A percentile compares a stretch with the other conserved stretches of the same genome.
phyloP scores from a whole-genome alignment of 2,329 filamentous ascomycete species.

The Dactylonectria estremocensis region DNA sequence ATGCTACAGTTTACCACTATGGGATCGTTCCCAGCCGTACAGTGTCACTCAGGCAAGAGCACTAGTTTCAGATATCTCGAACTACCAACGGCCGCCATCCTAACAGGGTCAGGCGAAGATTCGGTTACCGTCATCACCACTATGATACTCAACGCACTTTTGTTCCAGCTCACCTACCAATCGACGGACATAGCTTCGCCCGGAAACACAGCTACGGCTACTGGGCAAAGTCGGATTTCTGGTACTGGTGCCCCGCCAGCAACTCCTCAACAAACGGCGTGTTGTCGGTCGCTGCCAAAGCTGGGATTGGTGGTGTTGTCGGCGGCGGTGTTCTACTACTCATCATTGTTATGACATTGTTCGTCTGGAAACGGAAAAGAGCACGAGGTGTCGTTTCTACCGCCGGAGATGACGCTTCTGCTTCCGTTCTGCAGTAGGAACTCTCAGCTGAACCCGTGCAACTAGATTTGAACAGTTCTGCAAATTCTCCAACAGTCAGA shows the following conservation, averaged over 20 bases:
- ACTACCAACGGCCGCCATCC: constrained; percentile 28
- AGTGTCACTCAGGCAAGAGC: constrained; percentile 41
- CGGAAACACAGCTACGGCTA: neutral
- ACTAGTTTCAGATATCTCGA: constrained; percentile 33
- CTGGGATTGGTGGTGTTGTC: constrained; percentile 35
- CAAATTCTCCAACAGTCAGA: neutral
- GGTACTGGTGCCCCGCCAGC: neutral
- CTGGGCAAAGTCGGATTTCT: neutral
- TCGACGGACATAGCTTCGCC: constrained; percentile 38
- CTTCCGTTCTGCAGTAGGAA: neutral
- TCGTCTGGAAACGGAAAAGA: constrained; percentile 8
- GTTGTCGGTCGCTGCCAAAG: constrained; percentile 36
- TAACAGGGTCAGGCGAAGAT: constrained; percentile 15
- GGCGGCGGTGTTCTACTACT: constrained; percentile 18
- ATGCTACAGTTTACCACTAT: constrained; percentile 29
- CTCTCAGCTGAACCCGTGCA: neutral
- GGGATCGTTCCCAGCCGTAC: constrained; percentile 39
- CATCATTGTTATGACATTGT: constrained; percentile 25
- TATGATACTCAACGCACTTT: constrained; percentile 45
- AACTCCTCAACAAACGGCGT: constrained; percentile 14
- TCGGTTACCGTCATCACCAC: constrained; percentile 15
- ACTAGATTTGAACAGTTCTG: neutral
- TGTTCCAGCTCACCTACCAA: constrained; percentile 51
- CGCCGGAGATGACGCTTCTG: neutral
- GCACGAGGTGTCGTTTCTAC: neutral